Evolutionary conservation across 768 basidiomycete species (phyloP).

Genomic region (Tricholomella constricta): DNA sequence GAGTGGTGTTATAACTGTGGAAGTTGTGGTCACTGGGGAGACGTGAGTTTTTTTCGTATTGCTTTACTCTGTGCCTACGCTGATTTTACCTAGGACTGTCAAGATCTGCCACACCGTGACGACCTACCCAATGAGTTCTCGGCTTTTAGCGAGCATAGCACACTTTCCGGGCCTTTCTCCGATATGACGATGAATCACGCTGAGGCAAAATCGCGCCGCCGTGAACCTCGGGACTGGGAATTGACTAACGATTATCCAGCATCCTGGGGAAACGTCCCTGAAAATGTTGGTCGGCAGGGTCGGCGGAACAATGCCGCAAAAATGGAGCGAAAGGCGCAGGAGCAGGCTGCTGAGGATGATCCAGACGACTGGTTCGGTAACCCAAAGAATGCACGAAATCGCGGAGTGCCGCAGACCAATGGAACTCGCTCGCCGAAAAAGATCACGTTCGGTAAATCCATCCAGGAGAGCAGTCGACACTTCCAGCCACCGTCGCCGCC

Average conservation of each 20-base stretch:
- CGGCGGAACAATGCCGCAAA: constrained; percentile 60
- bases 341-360: constrained; percentile 51
- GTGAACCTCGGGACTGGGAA: constrained; percentile 47
- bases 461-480: constrained; percentile 30
- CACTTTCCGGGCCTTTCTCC: constrained; percentile 67
- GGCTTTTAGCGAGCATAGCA: constrained; percentile 67
- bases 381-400: constrained; percentile 13
- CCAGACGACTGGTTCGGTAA: constrained; percentile 68
- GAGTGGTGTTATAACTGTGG: constrained; percentile 87
- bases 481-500: constrained; percentile 21
- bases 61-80: not conserved
- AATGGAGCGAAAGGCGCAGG: constrained; percentile 50
- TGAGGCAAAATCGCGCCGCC: constrained; percentile 28
- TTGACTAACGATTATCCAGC: constrained; percentile 38
- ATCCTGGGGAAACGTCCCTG: constrained; percentile 50
- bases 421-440: constrained; percentile 27
- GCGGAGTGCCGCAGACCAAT: constrained; percentile 7
- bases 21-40: constrained; percentile 71
- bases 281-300: constrained; percentile 67
- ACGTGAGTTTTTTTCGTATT: constrained; percentile 48
- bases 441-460: constrained; percentile 36
- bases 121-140: constrained; percentile 55
- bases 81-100: constrained; percentile 54
- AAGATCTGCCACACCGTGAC: constrained; percentile 40
- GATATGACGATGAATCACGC: constrained; percentile 38